Percentiles rank a stretch among this genome's conserved stretches.
phyloP scores from a whole-genome alignment of 805 yeast species.

The Wickerhamomyces kurtzmanii region DNA sequence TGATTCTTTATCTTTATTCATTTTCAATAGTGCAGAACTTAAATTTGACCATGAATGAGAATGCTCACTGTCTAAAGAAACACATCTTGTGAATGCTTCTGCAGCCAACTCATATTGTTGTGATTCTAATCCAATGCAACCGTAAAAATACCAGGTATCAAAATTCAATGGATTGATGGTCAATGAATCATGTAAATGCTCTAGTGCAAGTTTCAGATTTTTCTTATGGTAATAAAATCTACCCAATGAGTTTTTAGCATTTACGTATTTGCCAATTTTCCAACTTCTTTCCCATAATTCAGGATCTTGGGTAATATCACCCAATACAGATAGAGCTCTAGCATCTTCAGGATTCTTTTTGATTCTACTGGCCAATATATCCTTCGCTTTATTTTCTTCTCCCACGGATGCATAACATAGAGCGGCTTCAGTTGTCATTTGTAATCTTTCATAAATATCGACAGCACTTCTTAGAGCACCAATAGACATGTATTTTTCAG shows the following conservation, averaged over 20 bases:
- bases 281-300: slow-evolving; percentile 76
- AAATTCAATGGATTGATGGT: slow-evolving; percentile 61
- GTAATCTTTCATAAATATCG: slow-evolving; percentile 76
- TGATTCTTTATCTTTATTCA: slow-evolving; percentile 66
- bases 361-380: slow-evolving; percentile 45
- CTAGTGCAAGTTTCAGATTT: slow-evolving; percentile 43
- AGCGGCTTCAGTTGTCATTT: slow-evolving; percentile 75
- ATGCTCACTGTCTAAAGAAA: slow-evolving; percentile 71
- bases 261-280: slow-evolving; percentile 73
- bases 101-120: slow-evolving; percentile 68
- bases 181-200: slow-evolving; percentile 68
- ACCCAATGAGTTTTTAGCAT: slow-evolving; percentile 80
- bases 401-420: slow-evolving; percentile 85
- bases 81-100: slow-evolving; percentile 88
- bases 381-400: slow-evolving; percentile 55
- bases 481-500: slow-evolving; percentile 76
- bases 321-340: slow-evolving; percentile 73
- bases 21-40: slow-evolving; percentile 64
- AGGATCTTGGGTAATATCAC: slow-evolving; percentile 78
- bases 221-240: slow-evolving; percentile 50
- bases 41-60: slow-evolving; percentile 87
- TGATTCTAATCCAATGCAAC: slow-evolving; percentile 78
- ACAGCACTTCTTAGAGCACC: slow-evolving; percentile 84
- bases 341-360: slow-evolving; percentile 61
- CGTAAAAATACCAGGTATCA: slow-evolving; percentile 88